Base-by-base conservation (phyloP, 208 protist species). In the Tritrichomonas musculus region DNA sequence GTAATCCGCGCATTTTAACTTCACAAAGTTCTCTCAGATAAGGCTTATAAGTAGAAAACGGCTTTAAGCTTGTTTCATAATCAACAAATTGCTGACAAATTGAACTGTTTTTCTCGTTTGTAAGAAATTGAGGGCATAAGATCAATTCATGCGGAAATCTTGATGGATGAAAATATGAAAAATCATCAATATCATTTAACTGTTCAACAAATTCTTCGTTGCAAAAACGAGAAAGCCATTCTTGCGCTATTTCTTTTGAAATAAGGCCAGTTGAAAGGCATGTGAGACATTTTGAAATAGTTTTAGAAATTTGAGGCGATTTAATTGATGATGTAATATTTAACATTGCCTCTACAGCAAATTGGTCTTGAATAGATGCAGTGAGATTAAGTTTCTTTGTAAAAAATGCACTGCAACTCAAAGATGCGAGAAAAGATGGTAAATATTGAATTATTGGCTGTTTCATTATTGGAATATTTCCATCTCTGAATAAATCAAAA, bases 271-370 rank as follows among this genome's bases (percentile, higher is more conserved):
- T 39, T 25, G 77, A 53, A 33, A 88, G 77, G 1, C 44, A 57
- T 60, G 77, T 88, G 14, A 88, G 44, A 36, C 77, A 88, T 88
- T 88, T 88, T 36, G 77, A 44, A 11, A 88, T 20, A 30, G 77
- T 53, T 88, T 88, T 88, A 1, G 77, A 88, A 39, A 39, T 33
- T 57, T 88, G 41, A 0, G 41, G 0, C 17, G 77, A 88, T 36
- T 41, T 14, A 39, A 53, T 88, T 47, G 77, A 44, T 53, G 47
- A 20, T 33, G 77, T 88, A 33, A 49, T 47, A 39, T 44, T 33
- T 11, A 88, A 33, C 25, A 88, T 27, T 3, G 44, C 1, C 27
- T 53, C 41, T 41, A 49, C 30, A 55, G 77, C 77, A 27, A 57
- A 57, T 53, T 88, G 27, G 17, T 88, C 77, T 33, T 69, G 11